Evolutionary conservation across 768 basidiomycete genomes (phyloP), one percentile per base, ranked within the genome.

Genomic region (Kwoniella bestiolae): DNA sequence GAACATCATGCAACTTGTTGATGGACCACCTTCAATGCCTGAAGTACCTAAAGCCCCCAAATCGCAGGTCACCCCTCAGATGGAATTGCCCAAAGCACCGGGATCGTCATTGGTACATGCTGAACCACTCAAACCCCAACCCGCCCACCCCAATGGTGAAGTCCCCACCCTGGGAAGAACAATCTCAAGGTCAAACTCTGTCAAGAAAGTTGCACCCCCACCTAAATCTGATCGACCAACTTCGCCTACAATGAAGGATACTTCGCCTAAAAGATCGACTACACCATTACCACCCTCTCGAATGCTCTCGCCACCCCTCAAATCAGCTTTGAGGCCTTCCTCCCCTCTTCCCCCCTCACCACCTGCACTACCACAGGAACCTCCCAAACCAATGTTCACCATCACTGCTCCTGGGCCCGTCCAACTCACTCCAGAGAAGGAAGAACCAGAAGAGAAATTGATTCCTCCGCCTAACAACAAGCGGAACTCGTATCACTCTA

Each of bases 21-120:
- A 76, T 34, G 50, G 34, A 6, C 26, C 65, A 14, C 77, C 80
- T 5, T 62, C 59, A 35, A 76, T 81, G 78, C 74, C 73, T 11
- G 80, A 81, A 9, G 71, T 81, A 1, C 80, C 80, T 14, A 81
- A 79, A 53, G 80, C 80, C 1, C 80, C 80, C 14, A 68, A 70
- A 45, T 72, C 70, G 45, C 76, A 79, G 23, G 77, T 79, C 16
- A 75, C 68, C 6, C 80, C 80, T 11, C 68, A 72, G 53, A 70
- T 79, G 72, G 71, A 65, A 66, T 58, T 73, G 12, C 68, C 75
- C 18, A 76, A 73, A 63, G 77, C 77, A 5, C 77, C 77, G 8
- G 77, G 77, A 57, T 71, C 74, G 14, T 70, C 72, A 8, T 45
- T 78, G 23, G 72, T 78, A 29, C 63, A 65, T 49, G 34, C 52